Conservation (phyloP, 495 filamentous ascomycete species). For the Aspergillus avenaceus region DNA sequence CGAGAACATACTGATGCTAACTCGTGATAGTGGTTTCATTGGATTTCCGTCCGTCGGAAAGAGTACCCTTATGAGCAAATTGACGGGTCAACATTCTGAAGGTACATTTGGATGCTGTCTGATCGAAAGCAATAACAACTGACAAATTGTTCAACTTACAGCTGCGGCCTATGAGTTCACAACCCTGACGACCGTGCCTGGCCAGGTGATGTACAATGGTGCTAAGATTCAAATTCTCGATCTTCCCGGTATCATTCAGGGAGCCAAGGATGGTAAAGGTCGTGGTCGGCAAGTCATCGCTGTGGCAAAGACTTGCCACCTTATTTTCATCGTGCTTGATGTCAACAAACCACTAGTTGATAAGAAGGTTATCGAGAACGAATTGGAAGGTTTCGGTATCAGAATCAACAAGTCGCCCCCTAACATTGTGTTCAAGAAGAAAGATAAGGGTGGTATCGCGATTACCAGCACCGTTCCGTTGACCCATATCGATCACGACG, state of each 20-base stretch:
- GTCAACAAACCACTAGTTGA: constrained; percentile 98
- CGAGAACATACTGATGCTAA: constrained; percentile 9
- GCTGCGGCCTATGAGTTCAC: constrained; percentile 98
- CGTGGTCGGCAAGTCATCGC: constrained; percentile 98
- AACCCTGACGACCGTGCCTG: constrained; percentile 93
- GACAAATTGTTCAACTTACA: constrained; percentile 24
- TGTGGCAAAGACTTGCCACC: constrained; percentile 95
- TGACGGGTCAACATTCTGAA: constrained; percentile 97
- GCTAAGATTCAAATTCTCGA: constrained; percentile 98
- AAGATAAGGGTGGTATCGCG: constrained; percentile 94
- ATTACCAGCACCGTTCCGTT: constrained; percentile 91
- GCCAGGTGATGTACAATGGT: constrained; percentile 94
- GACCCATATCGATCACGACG: constrained; percentile 86
- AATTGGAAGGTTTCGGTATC: constrained; percentile 96
- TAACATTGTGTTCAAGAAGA: constrained; percentile 98
- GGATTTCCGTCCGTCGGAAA: constrained; percentile 97
- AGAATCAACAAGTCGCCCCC: constrained; percentile 95
- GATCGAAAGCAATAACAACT: background rate
- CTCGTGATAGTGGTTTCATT: constrained; percentile 45
- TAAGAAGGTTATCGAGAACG: constrained; percentile 94
- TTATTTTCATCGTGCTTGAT: constrained; percentile 98
- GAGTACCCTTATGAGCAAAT: constrained; percentile 89
- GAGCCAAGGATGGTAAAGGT: constrained; percentile 97
- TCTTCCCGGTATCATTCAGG: constrained; percentile 97
- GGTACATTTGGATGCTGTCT: constrained; percentile 31